These are phyloP conservation scores for Alternaria novae-zelandiae DNA, from an alignment of 2,329 filamentous ascomycete genomes.

Conservation along the genomic window DNA sequence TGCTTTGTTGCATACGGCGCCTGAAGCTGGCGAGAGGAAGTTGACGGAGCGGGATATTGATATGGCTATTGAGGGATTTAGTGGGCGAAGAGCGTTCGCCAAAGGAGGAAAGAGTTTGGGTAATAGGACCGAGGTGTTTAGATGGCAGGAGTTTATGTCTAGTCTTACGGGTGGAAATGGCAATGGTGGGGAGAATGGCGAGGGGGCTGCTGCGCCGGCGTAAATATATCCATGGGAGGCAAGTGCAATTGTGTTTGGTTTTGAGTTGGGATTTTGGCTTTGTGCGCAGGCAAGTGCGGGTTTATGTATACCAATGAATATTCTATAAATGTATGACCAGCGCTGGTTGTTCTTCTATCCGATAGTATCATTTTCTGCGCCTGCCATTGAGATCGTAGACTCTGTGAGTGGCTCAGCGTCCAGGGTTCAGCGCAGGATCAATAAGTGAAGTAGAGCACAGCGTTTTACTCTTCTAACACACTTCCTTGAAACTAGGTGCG, in stretches of 20 bases:
- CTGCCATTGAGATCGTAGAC: no score
- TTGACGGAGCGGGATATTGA: conserved; percentile 71
- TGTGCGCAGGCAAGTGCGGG: background rate
- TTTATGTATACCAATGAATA: background rate
- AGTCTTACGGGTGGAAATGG: conserved; percentile 49
- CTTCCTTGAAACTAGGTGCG: no score
- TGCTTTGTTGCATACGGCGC: conserved; percentile 80
- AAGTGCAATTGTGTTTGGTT: background rate
- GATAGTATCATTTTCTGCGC: no score
- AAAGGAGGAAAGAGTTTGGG: conserved; percentile 59
- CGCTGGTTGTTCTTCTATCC: no score
- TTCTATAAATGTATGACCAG: background rate
- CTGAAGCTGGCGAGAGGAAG: conserved; percentile 60
- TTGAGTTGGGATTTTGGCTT: background rate
- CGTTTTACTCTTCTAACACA: no score
- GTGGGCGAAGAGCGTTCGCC: conserved; percentile 80
- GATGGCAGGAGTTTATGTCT: conserved; percentile 88
- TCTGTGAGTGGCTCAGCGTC: no score
- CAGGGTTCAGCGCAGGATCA: no score
- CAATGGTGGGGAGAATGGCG: conserved; percentile 29
- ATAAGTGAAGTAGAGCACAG: no score
- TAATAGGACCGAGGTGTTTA: conserved; percentile 81
- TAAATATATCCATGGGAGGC: background rate
- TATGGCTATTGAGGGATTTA: conserved; percentile 85
- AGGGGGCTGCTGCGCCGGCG: background rate